phyloP scores from a whole-genome alignment of 2,329 filamentous ascomycete genomes.

The Gnomoniopsis smithogilvyi region DNA sequence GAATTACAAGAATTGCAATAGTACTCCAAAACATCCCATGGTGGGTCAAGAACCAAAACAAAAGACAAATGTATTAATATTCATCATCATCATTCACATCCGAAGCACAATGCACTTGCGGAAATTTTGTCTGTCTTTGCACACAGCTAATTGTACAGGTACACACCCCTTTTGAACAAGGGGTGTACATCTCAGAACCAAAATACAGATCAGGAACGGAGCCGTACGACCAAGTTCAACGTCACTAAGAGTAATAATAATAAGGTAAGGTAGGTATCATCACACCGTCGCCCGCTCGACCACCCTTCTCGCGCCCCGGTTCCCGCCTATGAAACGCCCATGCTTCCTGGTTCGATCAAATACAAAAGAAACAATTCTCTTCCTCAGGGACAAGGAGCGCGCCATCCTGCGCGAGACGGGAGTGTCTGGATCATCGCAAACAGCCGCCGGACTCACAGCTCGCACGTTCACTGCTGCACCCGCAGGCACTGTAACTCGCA shows the following conservation, averaged over 20 bases:
- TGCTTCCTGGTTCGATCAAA: background rate
- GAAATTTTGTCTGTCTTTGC: no score
- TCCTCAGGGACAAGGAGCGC: background rate
- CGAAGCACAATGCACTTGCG: no score
- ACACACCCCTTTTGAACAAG: no score
- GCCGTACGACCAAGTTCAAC: background rate
- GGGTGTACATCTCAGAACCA: no score
- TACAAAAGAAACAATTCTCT: conserved; percentile 1
- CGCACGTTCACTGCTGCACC: background rate
- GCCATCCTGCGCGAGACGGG: background rate
- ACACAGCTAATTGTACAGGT: no score
- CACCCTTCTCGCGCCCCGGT: background rate
- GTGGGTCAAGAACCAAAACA: no score
- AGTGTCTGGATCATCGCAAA: background rate
- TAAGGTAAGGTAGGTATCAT: background rate
- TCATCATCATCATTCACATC: no score
- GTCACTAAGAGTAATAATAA: background rate
- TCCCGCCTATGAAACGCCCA: background rate
- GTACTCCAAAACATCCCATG: no score
- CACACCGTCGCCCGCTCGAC: background rate
- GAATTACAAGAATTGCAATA: no score
- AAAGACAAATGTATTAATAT: background rate
- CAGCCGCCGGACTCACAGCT: background rate
- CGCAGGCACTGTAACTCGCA: background rate
- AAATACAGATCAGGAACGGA: no score